Base-by-base conservation (phyloP, 108 stramenopile genomes). In the Cafeteria roenbergensis region DNA sequence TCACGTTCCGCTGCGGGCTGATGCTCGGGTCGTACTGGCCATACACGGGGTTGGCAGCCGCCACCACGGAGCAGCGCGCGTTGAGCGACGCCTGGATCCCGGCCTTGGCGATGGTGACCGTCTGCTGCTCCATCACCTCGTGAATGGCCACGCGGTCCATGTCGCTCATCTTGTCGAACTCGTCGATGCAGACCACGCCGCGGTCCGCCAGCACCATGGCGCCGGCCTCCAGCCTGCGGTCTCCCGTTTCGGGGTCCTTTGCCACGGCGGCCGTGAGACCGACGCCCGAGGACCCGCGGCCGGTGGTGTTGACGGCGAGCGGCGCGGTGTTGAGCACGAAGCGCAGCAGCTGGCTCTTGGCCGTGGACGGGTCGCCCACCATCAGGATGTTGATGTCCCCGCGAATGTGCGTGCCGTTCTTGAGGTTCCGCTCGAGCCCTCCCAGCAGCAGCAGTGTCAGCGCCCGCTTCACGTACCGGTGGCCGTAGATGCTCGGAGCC, bases 51-150 rank as follows among this genome's bases (percentile, higher is more conserved):
- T 99, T 99, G 34, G 97, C 97, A 22, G 97, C 97, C 21, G 97
- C 97, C 9, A 95, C 75, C 6, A 99, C 97, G n/a, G 90, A 88
- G 71, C 97, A 99, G 42, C 90, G 63, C 0, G 91, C 94, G 70
- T 93, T 95, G 22, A 95, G 78, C 64, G 84, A 79, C 8, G 91
- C 94, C 70, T 95, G 91, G 57, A 95, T 87, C 0, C 94, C 90
- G 0, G 92, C 94, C 83, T 99, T 99, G 69, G 97, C 95, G 82
- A 99, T 97, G 30, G 97, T 99, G 0, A 99, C 97, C 31, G 97
- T 99, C 73, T 99, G 97, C 70, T 99, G 97, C 82, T 99, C 97
- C 97, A 99, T 99, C 0, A 94, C 97, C 77, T 99, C 95, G 81
- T 95, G 96, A 58, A 98, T 95, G 17, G 94, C 94, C 21, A 96